These are phyloP conservation scores for Colletotrichum chlorophyti DNA, from an alignment of 2,329 filamentous ascomycete genomes.

Conservation along the genomic window DNA sequence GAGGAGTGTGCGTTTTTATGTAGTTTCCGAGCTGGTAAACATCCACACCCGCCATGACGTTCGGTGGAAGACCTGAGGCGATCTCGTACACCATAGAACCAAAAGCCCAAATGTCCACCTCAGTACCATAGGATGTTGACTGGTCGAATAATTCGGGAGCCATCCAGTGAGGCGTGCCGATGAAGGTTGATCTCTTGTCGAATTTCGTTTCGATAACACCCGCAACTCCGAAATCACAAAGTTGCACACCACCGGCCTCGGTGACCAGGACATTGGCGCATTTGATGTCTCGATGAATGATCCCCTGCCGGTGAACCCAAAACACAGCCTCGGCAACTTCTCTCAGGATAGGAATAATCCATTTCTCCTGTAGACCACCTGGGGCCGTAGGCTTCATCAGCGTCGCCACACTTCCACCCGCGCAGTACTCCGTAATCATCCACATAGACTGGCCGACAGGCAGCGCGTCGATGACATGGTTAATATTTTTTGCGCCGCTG, in stretches of 20 bases:
- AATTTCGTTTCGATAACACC: conserved; percentile 77
- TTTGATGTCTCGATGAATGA: conserved; percentile 76
- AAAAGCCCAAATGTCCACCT: conserved; percentile 86
- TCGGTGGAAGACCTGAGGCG: conserved; percentile 78
- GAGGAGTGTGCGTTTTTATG: conserved; percentile 67
- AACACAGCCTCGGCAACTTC: conserved; percentile 71
- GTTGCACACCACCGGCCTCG: conserved; percentile 77
- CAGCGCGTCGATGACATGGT: conserved; percentile 80
- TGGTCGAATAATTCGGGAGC: conserved; percentile 78
- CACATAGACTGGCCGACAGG: conserved; percentile 82
- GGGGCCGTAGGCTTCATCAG: conserved; percentile 72
- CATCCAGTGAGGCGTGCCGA: conserved; percentile 89
- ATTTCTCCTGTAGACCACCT: conserved; percentile 72
- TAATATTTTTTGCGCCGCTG: conserved; percentile 79
- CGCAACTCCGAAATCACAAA: conserved; percentile 86
- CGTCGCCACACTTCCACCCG: conserved; percentile 81
- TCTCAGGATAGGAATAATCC: conserved; percentile 71
- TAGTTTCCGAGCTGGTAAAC: conserved; percentile 56
- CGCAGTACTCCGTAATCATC: conserved; percentile 89
- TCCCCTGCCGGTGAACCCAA: conserved; percentile 73
- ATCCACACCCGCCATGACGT: conserved; percentile 62
- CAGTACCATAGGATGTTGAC: conserved; percentile 70
- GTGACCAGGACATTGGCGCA: conserved; percentile 83
- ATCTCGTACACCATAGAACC: conserved; percentile 84
- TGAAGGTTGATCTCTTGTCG: conserved; percentile 80